phyloP scores from a whole-genome alignment of 177 flowering plant genomes.

The Telopea speciosissima region DNA sequence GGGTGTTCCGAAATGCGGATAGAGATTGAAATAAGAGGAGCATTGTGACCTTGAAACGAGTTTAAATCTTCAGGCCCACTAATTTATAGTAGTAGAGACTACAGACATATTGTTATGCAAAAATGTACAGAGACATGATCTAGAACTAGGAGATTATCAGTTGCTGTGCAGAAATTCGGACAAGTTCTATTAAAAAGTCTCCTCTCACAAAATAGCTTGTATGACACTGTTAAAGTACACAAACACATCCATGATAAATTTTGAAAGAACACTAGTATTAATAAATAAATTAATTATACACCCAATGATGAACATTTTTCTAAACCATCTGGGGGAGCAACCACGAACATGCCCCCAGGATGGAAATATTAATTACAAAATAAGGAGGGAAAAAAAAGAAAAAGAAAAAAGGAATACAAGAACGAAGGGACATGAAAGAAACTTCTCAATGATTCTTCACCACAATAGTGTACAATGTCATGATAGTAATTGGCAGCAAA shows the following conservation, averaged over 20 bases:
- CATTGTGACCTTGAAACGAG: too few species aligned
- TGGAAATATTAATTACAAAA: conserved; percentile 1
- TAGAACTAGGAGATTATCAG: not conserved
- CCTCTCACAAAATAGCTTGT: not conserved
- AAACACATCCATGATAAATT: not conserved
- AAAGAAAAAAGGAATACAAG: conserved; percentile 5
- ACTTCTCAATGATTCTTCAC: not conserved
- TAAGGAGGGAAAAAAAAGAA: too few species aligned
- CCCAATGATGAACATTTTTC: not conserved
- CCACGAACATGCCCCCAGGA: not conserved
- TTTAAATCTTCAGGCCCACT: too few species aligned
- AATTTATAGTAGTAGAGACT: too few species aligned
- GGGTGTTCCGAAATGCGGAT: too few species aligned
- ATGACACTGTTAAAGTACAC: not conserved
- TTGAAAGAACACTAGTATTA: not conserved
- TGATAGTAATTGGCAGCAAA: conserved; percentile 1
- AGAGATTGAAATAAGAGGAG: too few species aligned
- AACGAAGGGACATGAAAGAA: not conserved
- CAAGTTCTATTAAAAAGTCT: not conserved
- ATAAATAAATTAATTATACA: too few species aligned
- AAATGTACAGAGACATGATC: too few species aligned
- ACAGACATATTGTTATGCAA: too few species aligned
- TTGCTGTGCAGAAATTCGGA: not conserved
- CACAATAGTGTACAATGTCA: not conserved
- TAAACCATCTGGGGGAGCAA: conserved; percentile 2